These are phyloP conservation scores for Ceratocystis eucalypticola DNA, from an alignment of 2,329 filamentous ascomycete genomes.

Conservation along the genomic window DNA sequence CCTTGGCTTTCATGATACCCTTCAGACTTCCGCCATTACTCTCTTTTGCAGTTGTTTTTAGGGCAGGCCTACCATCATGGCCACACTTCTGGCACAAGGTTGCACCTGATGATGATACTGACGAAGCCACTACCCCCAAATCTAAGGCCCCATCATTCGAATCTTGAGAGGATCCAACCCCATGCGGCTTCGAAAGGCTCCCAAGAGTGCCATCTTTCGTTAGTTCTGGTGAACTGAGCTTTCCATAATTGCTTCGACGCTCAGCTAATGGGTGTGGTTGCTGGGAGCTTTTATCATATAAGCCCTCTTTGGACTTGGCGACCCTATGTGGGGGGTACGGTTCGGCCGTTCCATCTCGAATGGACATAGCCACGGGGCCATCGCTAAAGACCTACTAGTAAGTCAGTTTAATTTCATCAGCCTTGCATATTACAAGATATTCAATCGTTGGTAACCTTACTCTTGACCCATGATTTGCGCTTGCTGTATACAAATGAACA, in stretches of 20 bases:
- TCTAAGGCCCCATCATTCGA: not conserved
- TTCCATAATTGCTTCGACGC: not conserved
- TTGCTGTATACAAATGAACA: not conserved
- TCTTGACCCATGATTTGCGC: too few relatives aligned
- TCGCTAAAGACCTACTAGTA: not conserved
- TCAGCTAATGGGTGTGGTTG: not conserved
- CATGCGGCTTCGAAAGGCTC: not conserved
- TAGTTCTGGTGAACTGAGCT: not conserved
- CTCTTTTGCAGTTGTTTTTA: too few relatives aligned
- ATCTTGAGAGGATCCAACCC: not conserved
- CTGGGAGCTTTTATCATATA: not conserved
- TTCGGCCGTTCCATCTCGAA: not conserved
- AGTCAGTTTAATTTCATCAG: not conserved
- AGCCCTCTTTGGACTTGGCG: not conserved
- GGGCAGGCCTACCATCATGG: not conserved
- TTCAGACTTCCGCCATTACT: not conserved
- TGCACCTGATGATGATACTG: not conserved
- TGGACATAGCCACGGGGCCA: not conserved
- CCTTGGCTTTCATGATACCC: slow-evolving; percentile 1
- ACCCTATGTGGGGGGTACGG: not conserved
- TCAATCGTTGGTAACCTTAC: not conserved
- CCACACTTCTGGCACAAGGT: not conserved
- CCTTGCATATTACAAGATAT: not conserved
- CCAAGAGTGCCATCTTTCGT: not conserved
- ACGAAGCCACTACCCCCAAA: not conserved